Evolutionary conservation across 805 yeast species (phyloP).

Genomic region (Lachancea nothofagi): DNA sequence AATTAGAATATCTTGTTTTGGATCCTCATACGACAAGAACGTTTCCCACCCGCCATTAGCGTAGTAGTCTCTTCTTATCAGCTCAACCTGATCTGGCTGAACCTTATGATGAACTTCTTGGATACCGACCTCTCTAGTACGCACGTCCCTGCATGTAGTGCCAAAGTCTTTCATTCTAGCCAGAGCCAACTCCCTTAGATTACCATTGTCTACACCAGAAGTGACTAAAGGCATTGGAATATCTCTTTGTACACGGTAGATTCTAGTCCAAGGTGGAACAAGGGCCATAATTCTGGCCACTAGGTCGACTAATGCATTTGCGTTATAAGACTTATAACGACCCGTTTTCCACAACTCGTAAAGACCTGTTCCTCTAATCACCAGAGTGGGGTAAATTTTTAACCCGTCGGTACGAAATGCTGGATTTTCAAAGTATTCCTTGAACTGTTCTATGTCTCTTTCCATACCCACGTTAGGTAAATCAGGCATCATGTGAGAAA

Average conservation of each 20-base stretch:
- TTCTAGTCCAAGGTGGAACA: conserved; percentile 99
- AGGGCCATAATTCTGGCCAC: conserved; percentile 94
- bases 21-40: conserved; percentile 91
- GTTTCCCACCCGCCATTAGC: conserved; percentile 99
- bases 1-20: conserved; percentile 89
- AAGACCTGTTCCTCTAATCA: conserved; percentile 93
- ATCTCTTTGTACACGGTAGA: conserved; percentile 96
- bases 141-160: conserved; percentile 88
- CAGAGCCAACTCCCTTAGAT: conserved; percentile 86
- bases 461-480: conserved; percentile 98
- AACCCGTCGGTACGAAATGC: conserved; percentile 95
- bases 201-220: conserved; percentile 97
- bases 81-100: conserved; percentile 93
- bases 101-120: conserved; percentile 98
- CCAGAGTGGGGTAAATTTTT: conserved; percentile 91
- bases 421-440: conserved; percentile 95
- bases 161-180: conserved; percentile 99
- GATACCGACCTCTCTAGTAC: conserved; percentile 97
- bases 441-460: conserved; percentile 91
- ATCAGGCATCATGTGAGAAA: conserved; percentile 99
- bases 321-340: conserved; percentile 87
- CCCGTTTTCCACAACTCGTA: conserved; percentile 98
- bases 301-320: conserved; percentile 86
- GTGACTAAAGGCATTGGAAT: conserved; percentile 98
- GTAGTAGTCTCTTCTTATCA: conserved; percentile 89